Percentiles rank a stretch among this genome's conserved stretches.
Conservation (phyloP, 306 rosid species). For the Rosa lucieae region DNA sequence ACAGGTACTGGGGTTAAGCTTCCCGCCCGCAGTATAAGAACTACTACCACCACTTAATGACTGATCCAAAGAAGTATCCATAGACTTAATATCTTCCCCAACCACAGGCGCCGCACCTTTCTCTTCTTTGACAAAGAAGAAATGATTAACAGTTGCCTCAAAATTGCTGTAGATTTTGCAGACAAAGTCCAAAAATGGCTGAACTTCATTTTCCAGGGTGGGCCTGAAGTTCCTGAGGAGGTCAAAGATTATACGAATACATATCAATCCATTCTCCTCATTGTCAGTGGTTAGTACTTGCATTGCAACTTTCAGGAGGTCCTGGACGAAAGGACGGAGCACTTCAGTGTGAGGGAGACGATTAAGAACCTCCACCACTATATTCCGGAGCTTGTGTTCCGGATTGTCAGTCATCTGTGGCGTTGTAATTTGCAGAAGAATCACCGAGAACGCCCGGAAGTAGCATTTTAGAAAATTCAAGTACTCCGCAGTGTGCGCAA, state of each 20-base stretch:
- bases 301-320: conserved; percentile 91
- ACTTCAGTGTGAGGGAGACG: conserved; percentile 98
- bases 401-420: conserved; percentile 81
- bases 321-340: conserved; percentile 96
- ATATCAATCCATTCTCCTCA: conserved; percentile 88
- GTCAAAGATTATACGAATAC: conserved; percentile 90
- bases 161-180: conserved; percentile 93
- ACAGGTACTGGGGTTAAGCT: conserved; percentile 91
- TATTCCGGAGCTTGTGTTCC: conserved; percentile 88
- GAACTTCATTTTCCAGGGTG: conserved; percentile 81
- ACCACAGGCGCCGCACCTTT: conserved; percentile 36
- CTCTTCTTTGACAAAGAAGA: conserved; percentile 50
- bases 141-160: conserved; percentile 76
- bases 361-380: conserved; percentile 91
- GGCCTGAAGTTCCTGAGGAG: conserved; percentile 96
- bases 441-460: conserved; percentile 72
- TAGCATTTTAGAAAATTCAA: conserved; percentile 91
- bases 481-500: conserved; percentile 96
- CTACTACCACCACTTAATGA: conserved; percentile 29
- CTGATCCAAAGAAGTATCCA: conserved; percentile 72
- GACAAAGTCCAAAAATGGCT: conserved; percentile 91
- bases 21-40: conserved; percentile 53
- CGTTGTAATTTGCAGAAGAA: conserved; percentile 73
- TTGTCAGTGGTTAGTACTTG: conserved; percentile 91
- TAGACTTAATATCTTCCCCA: conserved; percentile 73